Conservation (phyloP, 352 stramenopile genomes). For the Phytophthora rubi region DNA sequence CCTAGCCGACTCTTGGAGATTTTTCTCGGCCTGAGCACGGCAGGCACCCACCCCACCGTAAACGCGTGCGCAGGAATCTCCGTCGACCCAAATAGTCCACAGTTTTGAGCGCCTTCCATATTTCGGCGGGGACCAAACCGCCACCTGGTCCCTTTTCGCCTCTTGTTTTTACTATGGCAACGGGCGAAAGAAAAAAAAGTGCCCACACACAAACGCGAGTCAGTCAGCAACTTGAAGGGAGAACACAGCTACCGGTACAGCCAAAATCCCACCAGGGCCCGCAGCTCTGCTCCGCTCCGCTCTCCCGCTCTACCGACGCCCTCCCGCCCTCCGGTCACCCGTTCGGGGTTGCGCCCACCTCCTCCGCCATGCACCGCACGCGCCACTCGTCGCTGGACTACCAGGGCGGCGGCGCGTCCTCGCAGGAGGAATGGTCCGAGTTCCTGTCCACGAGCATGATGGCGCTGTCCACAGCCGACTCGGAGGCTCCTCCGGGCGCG, state of each 20-base stretch:
- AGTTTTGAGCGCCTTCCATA: background rate
- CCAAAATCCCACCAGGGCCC: background rate
- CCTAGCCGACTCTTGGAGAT: no score
- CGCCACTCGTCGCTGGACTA: conserved; percentile 72
- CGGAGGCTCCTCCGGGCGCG: conserved; percentile 13
- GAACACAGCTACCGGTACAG: conserved; percentile 10
- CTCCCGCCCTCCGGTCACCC: background rate
- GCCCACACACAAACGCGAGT: conserved; percentile 39
- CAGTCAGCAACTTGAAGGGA: conserved; percentile 50
- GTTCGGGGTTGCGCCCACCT: conserved; percentile 9
- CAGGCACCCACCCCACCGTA: no score
- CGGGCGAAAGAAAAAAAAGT: conserved; percentile 21
- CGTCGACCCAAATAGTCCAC: no score
- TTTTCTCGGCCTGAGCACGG: no score
- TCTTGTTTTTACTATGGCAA: no score
- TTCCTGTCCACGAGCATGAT: conserved; percentile 74
- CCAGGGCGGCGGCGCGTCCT: conserved; percentile 35
- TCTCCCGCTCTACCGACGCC: conserved; percentile 18
- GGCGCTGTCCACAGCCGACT: conserved; percentile 51
- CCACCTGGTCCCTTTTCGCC: background rate
- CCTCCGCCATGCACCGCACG: conserved; percentile 51
- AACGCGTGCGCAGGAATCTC: no score
- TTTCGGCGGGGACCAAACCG: background rate
- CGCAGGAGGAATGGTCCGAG: conserved; percentile 63
- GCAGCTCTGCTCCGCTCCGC: background rate